Conservation (phyloP, 83 land plant species). For the Picea abies region DNA sequence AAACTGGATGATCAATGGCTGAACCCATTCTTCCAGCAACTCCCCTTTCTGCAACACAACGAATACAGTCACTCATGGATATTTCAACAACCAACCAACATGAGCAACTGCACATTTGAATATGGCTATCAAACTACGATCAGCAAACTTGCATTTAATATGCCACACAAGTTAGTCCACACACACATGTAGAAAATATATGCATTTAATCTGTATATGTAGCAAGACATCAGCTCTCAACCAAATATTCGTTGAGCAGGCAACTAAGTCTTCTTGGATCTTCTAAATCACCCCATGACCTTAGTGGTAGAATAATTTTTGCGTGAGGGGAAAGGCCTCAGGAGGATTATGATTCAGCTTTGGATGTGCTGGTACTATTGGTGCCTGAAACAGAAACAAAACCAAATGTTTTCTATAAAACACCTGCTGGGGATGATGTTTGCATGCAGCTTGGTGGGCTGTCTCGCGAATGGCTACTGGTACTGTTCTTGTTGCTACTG, state of each 20-base stretch:
- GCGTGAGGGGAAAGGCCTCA: not conserved
- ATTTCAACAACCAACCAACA: not conserved
- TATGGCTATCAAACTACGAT: not conserved
- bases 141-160: constrained; percentile 1
- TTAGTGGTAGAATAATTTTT: not conserved
- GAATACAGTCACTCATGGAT: constrained; percentile 11
- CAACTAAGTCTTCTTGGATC: not conserved
- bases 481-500: not conserved
- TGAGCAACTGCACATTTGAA: not conserved
- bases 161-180: not conserved
- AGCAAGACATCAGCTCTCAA: not conserved
- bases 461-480: not conserved
- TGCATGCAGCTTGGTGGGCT: constrained; percentile 1
- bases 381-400: constrained; percentile 2
- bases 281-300: not conserved
- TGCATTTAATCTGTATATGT: not conserved
- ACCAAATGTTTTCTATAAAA: constrained; percentile 8
- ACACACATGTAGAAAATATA: not conserved
- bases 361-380: not conserved
- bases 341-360: not conserved
- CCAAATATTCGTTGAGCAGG: not conserved
- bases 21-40: constrained; percentile 1
- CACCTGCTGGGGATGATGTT: constrained; percentile 12
- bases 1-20: not conserved
- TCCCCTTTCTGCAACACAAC: constrained; percentile 16